phyloP scores from a whole-genome alignment of 352 stramenopile genomes.

The Phytophthora citricola region DNA sequence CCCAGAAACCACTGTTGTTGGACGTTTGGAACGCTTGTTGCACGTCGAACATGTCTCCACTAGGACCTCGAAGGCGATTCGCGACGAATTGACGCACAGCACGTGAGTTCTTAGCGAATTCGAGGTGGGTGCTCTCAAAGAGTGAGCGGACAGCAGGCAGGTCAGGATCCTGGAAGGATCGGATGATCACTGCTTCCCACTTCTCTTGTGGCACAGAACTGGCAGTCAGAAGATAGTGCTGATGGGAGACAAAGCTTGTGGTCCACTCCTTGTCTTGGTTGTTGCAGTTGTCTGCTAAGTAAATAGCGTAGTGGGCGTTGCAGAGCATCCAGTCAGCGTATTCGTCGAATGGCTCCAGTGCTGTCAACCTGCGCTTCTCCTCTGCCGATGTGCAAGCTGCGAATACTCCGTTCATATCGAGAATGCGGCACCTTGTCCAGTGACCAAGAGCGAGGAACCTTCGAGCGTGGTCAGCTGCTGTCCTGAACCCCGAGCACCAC shows the following conservation, averaged over 20 bases:
- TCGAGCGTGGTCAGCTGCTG: constrained; percentile 45
- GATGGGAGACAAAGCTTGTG: constrained; percentile 24
- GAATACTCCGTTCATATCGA: constrained; percentile 77
- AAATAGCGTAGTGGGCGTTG: constrained; percentile 76
- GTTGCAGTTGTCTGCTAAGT: constrained; percentile 48
- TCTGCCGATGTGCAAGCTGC: constrained; percentile 33
- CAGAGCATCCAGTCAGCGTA: constrained; percentile 68
- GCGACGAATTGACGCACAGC: constrained; percentile 76
- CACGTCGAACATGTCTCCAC: constrained; percentile 66
- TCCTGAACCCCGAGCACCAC: constrained; percentile 47
- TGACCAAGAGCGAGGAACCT: constrained; percentile 36
- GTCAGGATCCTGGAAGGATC: constrained; percentile 60
- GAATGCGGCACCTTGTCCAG: constrained; percentile 54
- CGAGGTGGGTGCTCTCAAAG: constrained; percentile 67
- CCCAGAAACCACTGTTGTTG: constrained; percentile 61
- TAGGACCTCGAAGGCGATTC: constrained; percentile 50
- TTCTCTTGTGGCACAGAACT: constrained; percentile 2
- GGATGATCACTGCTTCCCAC: constrained; percentile 39
- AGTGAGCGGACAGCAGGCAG: constrained; percentile 53
- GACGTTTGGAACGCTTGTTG: constrained; percentile 42
- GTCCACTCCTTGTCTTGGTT: constrained; percentile 40
- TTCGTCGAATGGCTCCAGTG: constrained; percentile 75
- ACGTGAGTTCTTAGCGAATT: constrained; percentile 56
- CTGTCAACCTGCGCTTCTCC: constrained; percentile 57
- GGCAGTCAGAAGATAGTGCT: constrained; percentile 32